Evolutionary conservation across 2,329 filamentous ascomycete genomes (phyloP).

Genomic region (Triangularia verruculosa): DNA sequence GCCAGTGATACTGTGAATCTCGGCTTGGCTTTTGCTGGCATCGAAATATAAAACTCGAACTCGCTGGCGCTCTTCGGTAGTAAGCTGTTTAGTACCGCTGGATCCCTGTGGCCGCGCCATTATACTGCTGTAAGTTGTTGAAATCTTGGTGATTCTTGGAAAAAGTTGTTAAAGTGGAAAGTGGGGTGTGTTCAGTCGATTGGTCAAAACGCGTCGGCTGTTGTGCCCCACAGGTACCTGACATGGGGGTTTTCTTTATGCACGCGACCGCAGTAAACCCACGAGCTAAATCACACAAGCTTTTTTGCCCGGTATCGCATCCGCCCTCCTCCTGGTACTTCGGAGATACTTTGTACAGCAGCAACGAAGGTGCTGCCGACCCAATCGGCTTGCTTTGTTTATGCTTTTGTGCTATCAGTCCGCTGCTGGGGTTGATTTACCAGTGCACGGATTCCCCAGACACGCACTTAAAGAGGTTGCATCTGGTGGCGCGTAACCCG

Average conservation of each 20-base stretch:
- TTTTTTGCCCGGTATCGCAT: too few species aligned
- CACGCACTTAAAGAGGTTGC: background rate
- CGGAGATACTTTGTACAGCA: background rate
- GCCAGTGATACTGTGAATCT: constrained; percentile 2
- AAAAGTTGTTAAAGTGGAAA: background rate
- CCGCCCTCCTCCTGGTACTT: too few species aligned
- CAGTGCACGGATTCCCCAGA: background rate
- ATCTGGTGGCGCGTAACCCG: background rate
- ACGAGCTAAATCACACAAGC: too few species aligned
- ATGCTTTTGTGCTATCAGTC: background rate
- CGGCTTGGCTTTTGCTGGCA: background rate
- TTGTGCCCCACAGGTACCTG: background rate
- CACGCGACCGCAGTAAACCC: background rate
- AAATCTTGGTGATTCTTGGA: background rate
- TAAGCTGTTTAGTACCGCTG: background rate
- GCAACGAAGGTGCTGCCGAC: too few species aligned
- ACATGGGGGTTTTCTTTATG: background rate
- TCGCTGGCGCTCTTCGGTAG: background rate
- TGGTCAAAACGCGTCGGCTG: background rate
- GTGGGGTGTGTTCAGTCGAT: background rate
- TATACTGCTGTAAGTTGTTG: background rate
- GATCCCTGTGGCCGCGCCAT: background rate
- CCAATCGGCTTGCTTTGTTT: background rate
- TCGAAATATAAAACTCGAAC: background rate
- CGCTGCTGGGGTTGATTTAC: background rate